phyloP scores from a whole-genome alignment of 2,329 filamentous ascomycete genomes.

The Fusarium denticulatum region DNA sequence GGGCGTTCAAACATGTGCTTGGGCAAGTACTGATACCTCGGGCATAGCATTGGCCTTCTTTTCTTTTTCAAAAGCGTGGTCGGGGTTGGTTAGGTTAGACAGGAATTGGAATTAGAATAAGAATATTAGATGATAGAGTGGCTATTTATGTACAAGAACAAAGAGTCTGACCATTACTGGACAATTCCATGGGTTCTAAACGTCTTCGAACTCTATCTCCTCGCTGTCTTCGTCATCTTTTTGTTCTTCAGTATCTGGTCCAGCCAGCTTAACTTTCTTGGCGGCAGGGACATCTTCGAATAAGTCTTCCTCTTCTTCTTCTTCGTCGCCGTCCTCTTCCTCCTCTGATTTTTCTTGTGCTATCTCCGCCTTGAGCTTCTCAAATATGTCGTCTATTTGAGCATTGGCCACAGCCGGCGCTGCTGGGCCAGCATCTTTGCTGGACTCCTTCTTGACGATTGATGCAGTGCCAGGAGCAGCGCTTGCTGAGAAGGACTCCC shows the following conservation, averaged over 20 bases:
- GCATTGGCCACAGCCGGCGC: constrained; percentile 61
- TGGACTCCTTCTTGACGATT: constrained; percentile 53
- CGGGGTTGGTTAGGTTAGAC: constrained; percentile 2
- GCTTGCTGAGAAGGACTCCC: constrained; percentile 64
- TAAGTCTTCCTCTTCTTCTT: constrained; percentile 44
- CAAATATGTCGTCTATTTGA: constrained; percentile 74
- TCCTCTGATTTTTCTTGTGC: constrained; percentile 48
- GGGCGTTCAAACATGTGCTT: constrained; percentile 26
- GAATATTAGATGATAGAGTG: constrained; percentile 22
- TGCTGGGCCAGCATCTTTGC: constrained; percentile 56
- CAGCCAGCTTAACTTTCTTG: constrained; percentile 70
- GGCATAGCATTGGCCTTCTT: constrained; percentile 25
- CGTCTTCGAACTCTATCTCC: constrained; percentile 69
- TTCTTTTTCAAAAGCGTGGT: constrained; percentile 5
- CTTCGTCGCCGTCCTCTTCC: constrained; percentile 54
- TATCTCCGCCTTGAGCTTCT: constrained; percentile 71
- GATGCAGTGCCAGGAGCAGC: constrained; percentile 26
- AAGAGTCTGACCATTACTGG: neutral
- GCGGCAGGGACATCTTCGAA: constrained; percentile 63
- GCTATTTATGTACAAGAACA: constrained; percentile 1
- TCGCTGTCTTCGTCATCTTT: constrained; percentile 58
- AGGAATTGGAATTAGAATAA: constrained; percentile 34
- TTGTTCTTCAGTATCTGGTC: constrained; percentile 40
- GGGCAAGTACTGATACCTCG: constrained; percentile 31
- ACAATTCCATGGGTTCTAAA: constrained; percentile 44